Evolutionary conservation across 306 rosid genomes (phyloP).

Genomic region (Styphnolobium japonicum): DNA sequence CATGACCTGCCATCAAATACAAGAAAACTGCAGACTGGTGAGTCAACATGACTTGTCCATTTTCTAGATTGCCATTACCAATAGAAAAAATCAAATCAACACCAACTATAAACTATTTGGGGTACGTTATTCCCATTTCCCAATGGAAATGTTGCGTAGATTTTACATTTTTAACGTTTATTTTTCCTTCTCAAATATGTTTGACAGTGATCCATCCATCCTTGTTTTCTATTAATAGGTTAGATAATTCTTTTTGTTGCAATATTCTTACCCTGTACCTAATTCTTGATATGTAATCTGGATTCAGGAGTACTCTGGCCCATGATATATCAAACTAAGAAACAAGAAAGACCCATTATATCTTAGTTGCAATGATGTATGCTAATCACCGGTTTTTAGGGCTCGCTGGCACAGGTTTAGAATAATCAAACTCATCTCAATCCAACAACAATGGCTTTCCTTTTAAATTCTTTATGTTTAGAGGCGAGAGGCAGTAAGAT

Average conservation of each 20-base stretch:
- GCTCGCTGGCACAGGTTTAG: neutral
- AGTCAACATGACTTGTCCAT: neutral
- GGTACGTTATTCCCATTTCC: neutral
- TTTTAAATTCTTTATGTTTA: neutral
- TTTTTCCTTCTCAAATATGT: neutral
- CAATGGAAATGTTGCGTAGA: neutral
- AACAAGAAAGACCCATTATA: neutral
- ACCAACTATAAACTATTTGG: neutral
- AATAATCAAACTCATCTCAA: conserved; percentile 5
- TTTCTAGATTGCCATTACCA: neutral
- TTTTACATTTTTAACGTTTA: neutral
- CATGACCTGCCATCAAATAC: neutral
- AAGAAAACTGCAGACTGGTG: neutral
- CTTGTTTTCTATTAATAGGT: too few relatives aligned
- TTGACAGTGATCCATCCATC: neutral
- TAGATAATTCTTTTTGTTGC: neutral
- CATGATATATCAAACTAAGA: neutral
- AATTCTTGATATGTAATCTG: neutral
- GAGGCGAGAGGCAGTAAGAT: too few relatives aligned
- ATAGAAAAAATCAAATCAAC: neutral
- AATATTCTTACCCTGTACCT: neutral
- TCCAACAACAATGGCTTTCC: neutral
- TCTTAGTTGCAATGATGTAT: neutral
- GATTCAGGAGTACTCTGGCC: neutral
- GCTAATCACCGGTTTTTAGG: conserved; percentile 17